Evolutionary conservation across 352 stramenopile genomes (phyloP).

Genomic region (Labyrinthula sp.): DNA sequence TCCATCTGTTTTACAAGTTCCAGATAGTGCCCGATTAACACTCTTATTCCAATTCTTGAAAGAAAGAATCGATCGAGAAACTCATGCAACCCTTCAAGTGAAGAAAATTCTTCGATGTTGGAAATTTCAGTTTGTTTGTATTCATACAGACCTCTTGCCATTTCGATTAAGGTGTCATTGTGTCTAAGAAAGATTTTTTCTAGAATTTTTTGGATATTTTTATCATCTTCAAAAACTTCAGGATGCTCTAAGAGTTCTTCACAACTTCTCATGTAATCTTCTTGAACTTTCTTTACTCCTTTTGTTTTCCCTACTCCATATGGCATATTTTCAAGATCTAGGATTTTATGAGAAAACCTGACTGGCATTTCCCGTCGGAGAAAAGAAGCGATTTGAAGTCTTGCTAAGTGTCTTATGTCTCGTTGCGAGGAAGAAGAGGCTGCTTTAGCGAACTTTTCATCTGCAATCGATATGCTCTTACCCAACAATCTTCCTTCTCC

Average conservation of each 20-base stretch:
- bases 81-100: conserved; percentile 77
- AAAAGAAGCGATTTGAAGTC: conserved; percentile 24
- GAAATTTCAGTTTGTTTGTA: conserved; percentile 60
- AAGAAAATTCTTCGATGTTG: conserved; percentile 37
- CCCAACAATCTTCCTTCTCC: conserved; percentile 26
- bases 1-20: no score
- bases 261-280: conserved; percentile 88
- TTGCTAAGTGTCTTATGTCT: conserved; percentile 14
- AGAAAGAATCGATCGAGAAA: conserved; percentile 99
- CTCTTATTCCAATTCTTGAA: conserved; percentile 94
- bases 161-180: conserved; percentile 90
- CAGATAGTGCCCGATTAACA: conserved; percentile 98
- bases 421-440: conserved; percentile 11
- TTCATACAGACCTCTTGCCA: conserved; percentile 93
- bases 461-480: background rate
- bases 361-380: conserved; percentile 20
- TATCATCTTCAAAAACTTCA: conserved; percentile 57
- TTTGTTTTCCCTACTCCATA: conserved; percentile 20
- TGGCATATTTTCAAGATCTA: conserved; percentile 6
- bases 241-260: conserved; percentile 68
- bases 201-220: conserved; percentile 71
- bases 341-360: conserved; percentile 14
- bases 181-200: conserved; percentile 88
- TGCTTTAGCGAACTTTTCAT: conserved; percentile 2
- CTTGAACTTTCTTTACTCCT: conserved; percentile 40